Percentiles rank a stretch among this genome's conserved stretches.
Conservation (phyloP, 2,329 filamentous ascomycete species). For the Macrophomina pseudophaseolina region DNA sequence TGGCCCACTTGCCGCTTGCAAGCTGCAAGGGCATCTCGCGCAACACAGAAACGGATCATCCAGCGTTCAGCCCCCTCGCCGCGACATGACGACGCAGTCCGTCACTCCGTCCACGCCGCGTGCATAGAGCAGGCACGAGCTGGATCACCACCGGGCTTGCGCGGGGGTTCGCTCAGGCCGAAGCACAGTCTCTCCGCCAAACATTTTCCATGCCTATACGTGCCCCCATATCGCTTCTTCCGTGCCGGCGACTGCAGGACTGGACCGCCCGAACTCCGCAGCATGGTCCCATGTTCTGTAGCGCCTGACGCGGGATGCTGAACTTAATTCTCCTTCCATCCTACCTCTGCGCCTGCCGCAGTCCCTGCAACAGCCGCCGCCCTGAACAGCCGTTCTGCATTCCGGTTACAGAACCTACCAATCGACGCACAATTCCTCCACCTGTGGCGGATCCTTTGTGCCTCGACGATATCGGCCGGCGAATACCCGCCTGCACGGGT, state of each 20-base stretch:
- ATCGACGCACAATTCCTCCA: not conserved
- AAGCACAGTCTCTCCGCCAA: conserved; percentile 14
- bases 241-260: not conserved
- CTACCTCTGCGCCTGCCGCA: not conserved
- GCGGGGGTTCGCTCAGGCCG: conserved; percentile 8
- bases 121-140: not conserved
- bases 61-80: not conserved
- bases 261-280: not conserved
- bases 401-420: not conserved
- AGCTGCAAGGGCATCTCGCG: conserved; percentile 1
- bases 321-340: not conserved
- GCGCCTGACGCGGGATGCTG: conserved; percentile 6
- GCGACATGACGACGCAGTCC: conserved; percentile 14
- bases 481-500: not conserved
- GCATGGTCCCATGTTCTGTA: conserved; percentile 3
- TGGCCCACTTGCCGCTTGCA: conserved; percentile 15
- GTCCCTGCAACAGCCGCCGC: not conserved
- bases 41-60: conserved; percentile 10
- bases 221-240: not conserved
- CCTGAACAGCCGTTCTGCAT: not conserved
- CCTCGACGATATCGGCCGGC: not conserved
- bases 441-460: not conserved
- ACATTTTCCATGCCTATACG: conserved; percentile 12
- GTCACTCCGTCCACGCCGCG: not conserved
- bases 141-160: not conserved